Conservation (phyloP, 106 monocot genomes). For the Platanthera zijinensis region DNA sequence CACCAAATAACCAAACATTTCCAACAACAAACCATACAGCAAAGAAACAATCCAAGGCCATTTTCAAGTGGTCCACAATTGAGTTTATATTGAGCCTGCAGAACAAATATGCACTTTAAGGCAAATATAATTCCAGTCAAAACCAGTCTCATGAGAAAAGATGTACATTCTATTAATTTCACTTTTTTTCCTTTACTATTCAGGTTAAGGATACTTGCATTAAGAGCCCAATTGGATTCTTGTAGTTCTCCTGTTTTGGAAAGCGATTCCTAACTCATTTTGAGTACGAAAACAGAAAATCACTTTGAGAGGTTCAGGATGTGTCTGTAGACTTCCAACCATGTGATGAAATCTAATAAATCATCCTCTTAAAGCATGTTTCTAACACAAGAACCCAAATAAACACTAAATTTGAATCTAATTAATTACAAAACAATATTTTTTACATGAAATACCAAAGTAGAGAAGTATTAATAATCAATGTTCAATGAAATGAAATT, state of each 20-base stretch:
- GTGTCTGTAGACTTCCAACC: no score
- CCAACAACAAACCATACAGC: conserved; percentile 98
- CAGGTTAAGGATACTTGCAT: not conserved
- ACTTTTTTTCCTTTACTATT: not conserved
- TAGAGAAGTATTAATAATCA: not conserved
- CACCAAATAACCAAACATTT: conserved; percentile 93
- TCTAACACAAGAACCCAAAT: no score
- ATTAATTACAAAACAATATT: not conserved
- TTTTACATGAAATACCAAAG: not conserved
- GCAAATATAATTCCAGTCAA: not conserved
- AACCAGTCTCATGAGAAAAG: not conserved
- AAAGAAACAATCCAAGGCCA: conserved; percentile 93
- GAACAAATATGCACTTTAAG: not conserved
- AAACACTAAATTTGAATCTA: not conserved
- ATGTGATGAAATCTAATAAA: no score
- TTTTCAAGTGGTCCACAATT: conserved; percentile 69
- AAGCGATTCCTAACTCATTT: no score
- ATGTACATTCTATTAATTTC: not conserved
- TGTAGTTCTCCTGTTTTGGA: no score
- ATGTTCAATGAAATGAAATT: not conserved
- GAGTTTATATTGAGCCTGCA: conserved; percentile 17
- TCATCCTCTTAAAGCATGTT: no score
- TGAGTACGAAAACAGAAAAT: no score
- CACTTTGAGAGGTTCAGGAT: no score
- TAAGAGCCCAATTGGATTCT: not conserved